Evolutionary conservation across 257 asterid genomes (phyloP).

Genomic region (Solanum virginianum): DNA sequence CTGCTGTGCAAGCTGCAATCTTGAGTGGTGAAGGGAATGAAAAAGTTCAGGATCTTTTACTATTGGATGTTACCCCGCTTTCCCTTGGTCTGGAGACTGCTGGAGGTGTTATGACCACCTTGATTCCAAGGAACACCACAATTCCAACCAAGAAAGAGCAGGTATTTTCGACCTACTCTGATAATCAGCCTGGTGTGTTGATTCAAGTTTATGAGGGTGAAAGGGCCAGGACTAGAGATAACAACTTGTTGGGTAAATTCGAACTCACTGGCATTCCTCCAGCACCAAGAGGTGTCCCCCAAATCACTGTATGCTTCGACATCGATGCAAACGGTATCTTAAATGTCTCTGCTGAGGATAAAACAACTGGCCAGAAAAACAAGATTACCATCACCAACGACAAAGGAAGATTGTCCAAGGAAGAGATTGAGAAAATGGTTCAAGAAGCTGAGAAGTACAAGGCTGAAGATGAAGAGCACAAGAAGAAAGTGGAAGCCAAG

Average conservation of each 20-base stretch:
- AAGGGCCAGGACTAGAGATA: slow-evolving; percentile 19
- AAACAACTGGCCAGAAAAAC: slow-evolving; percentile 26
- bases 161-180: slow-evolving; percentile 17
- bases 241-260: slow-evolving; percentile 19
- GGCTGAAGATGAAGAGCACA: slow-evolving; percentile 22
- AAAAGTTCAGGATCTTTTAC: slow-evolving; percentile 19
- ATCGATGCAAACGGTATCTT: slow-evolving; percentile 25
- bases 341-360: slow-evolving; percentile 28
- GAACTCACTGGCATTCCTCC: slow-evolving; percentile 24
- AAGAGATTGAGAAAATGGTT: slow-evolving; percentile 26
- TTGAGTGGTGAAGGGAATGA: slow-evolving; percentile 27
- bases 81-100: slow-evolving; percentile 23
- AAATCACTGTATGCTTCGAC: slow-evolving; percentile 21
- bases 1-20: slow-evolving; percentile 32
- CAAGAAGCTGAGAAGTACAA: slow-evolving; percentile 24
- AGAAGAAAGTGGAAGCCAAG: slow-evolving; percentile 25
- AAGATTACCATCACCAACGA: slow-evolving; percentile 26
- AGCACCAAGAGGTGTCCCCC: slow-evolving; percentile 22
- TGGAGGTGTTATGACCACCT: slow-evolving; percentile 21
- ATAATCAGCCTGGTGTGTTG: slow-evolving; percentile 27
- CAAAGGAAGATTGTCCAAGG: slow-evolving; percentile 22
- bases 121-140: slow-evolving; percentile 24
- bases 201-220: slow-evolving; percentile 30
- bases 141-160: slow-evolving; percentile 27
- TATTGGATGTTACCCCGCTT: slow-evolving; percentile 19